Evolutionary conservation across 2,329 filamentous ascomycete genomes (phyloP), one percentile per base, ranked within the genome.

Genomic region (Colletotrichum musae): DNA sequence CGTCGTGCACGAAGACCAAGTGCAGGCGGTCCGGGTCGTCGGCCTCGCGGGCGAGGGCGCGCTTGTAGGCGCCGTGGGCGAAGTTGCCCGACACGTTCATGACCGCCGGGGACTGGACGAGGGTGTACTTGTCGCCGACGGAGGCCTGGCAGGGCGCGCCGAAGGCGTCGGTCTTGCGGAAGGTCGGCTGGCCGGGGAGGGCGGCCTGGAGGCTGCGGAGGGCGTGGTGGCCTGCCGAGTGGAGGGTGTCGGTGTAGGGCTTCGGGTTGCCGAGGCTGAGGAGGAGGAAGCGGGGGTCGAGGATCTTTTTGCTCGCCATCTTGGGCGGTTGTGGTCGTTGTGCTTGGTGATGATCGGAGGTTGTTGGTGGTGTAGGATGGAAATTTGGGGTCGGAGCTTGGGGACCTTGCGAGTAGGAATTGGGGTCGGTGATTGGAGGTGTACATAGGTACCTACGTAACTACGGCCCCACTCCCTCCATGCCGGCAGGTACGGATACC

Each of bases 71-170:
- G 3, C 84, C 84, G 4, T 88, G 83, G 0, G 97, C 87, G 69
- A 91, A 93, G 0, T 86, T 84, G 0, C 96, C 96, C 2, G 91
- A 93, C 5, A 92, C 83, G 78, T 98, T 99, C 96, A 99, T 98
- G 41, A 91, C 81, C 0, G 88, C 89, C 0, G 92, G 89, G 39
- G 91, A 94, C 78, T 96, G 91, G 80, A 93, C 90, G 16, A 97
- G 85, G 2, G 89, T 92, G 77, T 88, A 90, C 45, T 86, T 88
- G 3, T 78, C 72, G 3, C 84, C 86, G 58, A 81, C 72, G 4
- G 83, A 87, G 57, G 85, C 82, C 32, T 84, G 73, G 60, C 87
- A 87, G 4, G 85, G 77, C 58, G 89, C 84, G 41, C 87, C 84
- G 61, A 87, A 81, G 61, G 75, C 79, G 72, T 78, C 82, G 75